Percentiles rank a stretch among this genome's conserved stretches.
phyloP scores from a whole-genome alignment of 177 flowering plant genomes.

The Vitis hybrid region DNA sequence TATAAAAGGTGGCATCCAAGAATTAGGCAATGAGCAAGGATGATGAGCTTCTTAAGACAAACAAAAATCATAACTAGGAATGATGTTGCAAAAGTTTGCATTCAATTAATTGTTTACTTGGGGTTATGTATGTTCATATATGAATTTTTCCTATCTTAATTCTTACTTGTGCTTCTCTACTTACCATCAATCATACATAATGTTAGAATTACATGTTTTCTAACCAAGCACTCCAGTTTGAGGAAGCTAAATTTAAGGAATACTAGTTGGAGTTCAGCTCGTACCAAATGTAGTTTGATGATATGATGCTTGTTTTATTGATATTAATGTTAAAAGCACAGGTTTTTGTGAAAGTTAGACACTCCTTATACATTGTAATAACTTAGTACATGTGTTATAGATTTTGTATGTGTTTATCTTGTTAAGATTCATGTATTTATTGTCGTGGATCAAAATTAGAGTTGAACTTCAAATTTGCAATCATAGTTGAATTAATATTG shows the following conservation, averaged over 20 bases:
- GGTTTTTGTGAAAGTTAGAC: constrained; percentile 24
- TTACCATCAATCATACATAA: neutral
- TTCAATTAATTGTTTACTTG: constrained; percentile 63
- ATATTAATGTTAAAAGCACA: constrained; percentile 1
- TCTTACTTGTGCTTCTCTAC: neutral
- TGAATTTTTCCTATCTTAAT: neutral
- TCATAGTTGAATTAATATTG: too few relatives aligned
- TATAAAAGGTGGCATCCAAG: constrained; percentile 87
- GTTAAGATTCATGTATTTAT: constrained; percentile 14
- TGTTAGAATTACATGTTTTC: neutral
- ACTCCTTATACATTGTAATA: constrained; percentile 31
- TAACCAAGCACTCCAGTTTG: constrained; percentile 76
- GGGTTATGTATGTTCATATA: neutral
- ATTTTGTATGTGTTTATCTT: constrained; percentile 15
- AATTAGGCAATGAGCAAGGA: constrained; percentile 85
- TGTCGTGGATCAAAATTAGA: too few relatives aligned
- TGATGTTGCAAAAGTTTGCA: constrained; percentile 97
- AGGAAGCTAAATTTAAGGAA: constrained; percentile 90
- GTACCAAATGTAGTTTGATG: constrained; percentile 20
- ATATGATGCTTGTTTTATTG: constrained; percentile 18
- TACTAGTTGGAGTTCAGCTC: constrained; percentile 19
- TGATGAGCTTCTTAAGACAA: constrained; percentile 88
- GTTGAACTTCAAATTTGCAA: too few relatives aligned
- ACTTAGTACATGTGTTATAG: constrained; percentile 44
- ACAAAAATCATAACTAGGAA: constrained; percentile 74